Evolutionary conservation across 2,329 filamentous ascomycete species (phyloP), one percentile per base, ranked within the genome.

Genomic region (Venturia pyrina): DNA sequence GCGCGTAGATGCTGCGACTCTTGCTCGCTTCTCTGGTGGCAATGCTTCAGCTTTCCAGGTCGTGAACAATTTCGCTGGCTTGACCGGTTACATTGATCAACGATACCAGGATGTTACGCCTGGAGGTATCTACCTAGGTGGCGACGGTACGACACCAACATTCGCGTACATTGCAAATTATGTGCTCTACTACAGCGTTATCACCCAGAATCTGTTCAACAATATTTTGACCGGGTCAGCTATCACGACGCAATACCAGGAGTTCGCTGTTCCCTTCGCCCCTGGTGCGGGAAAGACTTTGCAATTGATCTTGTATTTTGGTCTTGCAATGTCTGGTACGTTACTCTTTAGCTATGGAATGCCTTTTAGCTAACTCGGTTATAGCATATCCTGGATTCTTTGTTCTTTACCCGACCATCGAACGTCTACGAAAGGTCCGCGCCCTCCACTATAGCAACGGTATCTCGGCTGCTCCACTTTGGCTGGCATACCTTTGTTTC

Each of bases 161-260:
- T 81, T 95, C 68, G 87, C 89, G 0, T 96, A 90, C 78, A 80
- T 84, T 67, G 89, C 84, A 15, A 87, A 90, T 70, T 77, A 81
- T 11, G 80, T 83, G 5, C 78, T 93, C 32, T 83, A 86, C 24
- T 78, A 78, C 50, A 70, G 91, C 84, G 78, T 97, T 83, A 74
- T 97, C 85, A 73, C 89, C 80, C 81, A 97, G 81, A 95, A 97
- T 90, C 82, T 97, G 85, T 80, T 98, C 86, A 76, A 97, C 91
- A 64, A 90, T 84, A 72, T 91, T 24, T 75, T 93, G 28, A 82
- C 85, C 28, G 87, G 89, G 65, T 83, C 85, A 6, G 84, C 85
- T 2, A 92, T 96, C 67, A 81, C 83, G 2, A 89, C 88, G 1
- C 83, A 85, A 62, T 96, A 88, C 75, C 84, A 89, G 62, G 78